phyloP scores from a whole-genome alignment of 768 basidiomycete genomes.

The Mycena latifolia region DNA sequence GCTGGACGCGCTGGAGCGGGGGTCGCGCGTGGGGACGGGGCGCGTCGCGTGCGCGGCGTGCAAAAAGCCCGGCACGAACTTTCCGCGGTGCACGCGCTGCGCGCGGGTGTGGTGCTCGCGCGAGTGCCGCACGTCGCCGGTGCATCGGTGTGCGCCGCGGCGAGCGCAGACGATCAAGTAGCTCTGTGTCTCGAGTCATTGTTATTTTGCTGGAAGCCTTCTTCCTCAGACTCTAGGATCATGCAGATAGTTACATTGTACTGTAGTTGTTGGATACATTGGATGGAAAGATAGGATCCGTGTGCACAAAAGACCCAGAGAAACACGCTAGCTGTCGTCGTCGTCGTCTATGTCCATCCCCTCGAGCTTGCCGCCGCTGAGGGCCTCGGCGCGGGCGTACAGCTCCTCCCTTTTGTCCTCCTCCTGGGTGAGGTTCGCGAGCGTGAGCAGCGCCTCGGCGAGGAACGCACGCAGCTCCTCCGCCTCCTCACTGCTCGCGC shows the following conservation, averaged over 20 bases:
- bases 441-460: slow-evolving; percentile 67
- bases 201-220: no score
- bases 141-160: slow-evolving; percentile 25
- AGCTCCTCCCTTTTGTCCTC: slow-evolving; percentile 61
- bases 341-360: slow-evolving; percentile 43
- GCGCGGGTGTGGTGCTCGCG: slow-evolving; percentile 31
- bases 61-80: slow-evolving; percentile 20
- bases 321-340: background rate
- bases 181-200: no score
- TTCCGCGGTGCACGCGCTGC: slow-evolving; percentile 32
- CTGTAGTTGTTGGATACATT: no score
- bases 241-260: background rate
- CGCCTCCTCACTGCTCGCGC: background rate
- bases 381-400: slow-evolving; percentile 63
- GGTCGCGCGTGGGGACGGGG: slow-evolving; percentile 31
- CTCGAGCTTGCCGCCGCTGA: slow-evolving; percentile 56
- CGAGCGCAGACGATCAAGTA: slow-evolving; percentile 6
- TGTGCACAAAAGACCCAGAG: no score
- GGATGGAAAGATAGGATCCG: no score
- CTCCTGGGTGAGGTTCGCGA: slow-evolving; percentile 70
- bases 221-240: no score
- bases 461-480: slow-evolving; percentile 53
- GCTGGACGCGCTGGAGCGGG: slow-evolving; percentile 24
- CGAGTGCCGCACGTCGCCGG: slow-evolving; percentile 19
- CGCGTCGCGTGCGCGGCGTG: slow-evolving; percentile 30